A percentile compares a stretch with the other conserved stretches of the same genome.
Conservation (phyloP, 768 basidiomycete genomes). For the Xanthoconium stramineum region DNA sequence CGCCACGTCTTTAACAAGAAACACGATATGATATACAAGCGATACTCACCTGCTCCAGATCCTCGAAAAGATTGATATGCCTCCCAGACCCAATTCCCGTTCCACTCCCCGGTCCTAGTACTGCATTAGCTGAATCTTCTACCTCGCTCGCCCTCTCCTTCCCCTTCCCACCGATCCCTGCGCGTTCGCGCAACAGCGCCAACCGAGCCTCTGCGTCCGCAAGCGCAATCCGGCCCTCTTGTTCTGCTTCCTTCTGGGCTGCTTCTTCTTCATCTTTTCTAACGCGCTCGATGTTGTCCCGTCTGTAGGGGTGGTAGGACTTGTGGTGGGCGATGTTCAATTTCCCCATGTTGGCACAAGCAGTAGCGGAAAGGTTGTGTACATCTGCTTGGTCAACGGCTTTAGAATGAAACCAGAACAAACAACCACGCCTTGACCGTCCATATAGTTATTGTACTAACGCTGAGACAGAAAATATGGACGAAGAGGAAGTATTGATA, state of each 20-base stretch:
- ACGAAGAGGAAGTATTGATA: conserved; percentile 12
- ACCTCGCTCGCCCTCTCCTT: conserved; percentile 35
- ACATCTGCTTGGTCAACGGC: conserved; percentile 10
- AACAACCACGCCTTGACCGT: neutral
- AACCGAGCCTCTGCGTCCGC: conserved; percentile 84
- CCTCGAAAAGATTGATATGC: conserved; percentile 84
- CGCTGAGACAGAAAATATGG: conserved; percentile 5
- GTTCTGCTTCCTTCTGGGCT: conserved; percentile 55
- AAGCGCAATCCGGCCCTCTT: conserved; percentile 69
- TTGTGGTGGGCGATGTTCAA: conserved; percentile 91
- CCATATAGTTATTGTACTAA: neutral
- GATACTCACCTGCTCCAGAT: conserved; percentile 62
- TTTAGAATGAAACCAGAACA: conserved; percentile 13
- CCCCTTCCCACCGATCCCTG: conserved; percentile 42
- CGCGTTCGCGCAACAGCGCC: conserved; percentile 57
- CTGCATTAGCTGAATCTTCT: conserved; percentile 2
- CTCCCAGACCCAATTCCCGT: conserved; percentile 38
- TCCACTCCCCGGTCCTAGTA: neutral
- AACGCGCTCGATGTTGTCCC: conserved; percentile 82
- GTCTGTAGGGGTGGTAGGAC: conserved; percentile 82
- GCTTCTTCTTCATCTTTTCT: conserved; percentile 82
- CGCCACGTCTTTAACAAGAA: neutral
- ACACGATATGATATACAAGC: neutral
- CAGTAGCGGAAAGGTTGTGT: neutral
- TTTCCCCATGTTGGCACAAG: conserved; percentile 8